Conservation (phyloP, 2,329 filamentous ascomycete genomes). For the Byssothecium circinans region DNA sequence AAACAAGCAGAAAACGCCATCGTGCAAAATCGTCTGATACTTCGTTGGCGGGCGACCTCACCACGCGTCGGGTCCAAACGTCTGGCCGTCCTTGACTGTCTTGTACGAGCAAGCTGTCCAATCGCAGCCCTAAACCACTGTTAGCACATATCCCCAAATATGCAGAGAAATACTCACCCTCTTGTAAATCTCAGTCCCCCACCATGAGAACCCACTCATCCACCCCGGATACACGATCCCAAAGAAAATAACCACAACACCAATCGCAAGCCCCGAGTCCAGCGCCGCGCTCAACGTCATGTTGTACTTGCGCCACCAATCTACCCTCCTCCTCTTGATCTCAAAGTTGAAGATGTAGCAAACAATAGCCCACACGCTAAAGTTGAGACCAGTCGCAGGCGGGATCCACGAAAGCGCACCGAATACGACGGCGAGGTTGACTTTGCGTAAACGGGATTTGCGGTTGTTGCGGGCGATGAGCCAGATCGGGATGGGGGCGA, state of each 20-base stretch:
- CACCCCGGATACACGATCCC: constrained; percentile 79
- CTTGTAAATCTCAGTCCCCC: constrained; percentile 86
- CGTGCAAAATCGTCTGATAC: no score
- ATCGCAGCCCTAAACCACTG: constrained; percentile 64
- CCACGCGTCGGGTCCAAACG: constrained; percentile 40
- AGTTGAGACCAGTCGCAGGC: constrained; percentile 79
- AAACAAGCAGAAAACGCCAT: no score
- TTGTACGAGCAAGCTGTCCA: constrained; percentile 78
- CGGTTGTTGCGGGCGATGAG: constrained; percentile 62
- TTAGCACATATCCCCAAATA: constrained; percentile 12
- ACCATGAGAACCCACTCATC: constrained; percentile 76
- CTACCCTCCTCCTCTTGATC: constrained; percentile 67
- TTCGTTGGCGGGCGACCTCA: no score
- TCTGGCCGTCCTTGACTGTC: constrained; percentile 50
- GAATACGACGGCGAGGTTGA: constrained; percentile 81
- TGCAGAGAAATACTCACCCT: constrained; percentile 48
- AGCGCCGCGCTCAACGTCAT: constrained; percentile 85
- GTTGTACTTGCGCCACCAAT: constrained; percentile 90
- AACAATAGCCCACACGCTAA: constrained; percentile 82
- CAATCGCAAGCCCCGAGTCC: constrained; percentile 80
- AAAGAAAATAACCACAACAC: constrained; percentile 82
- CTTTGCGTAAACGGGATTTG: constrained; percentile 68
- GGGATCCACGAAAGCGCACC: constrained; percentile 85
- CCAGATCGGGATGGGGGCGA: constrained; percentile 76
- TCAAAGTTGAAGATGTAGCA: constrained; percentile 83